Evolutionary conservation across 2,329 filamentous ascomycete species (phyloP), one percentile per base, ranked within the genome.

Genomic region (Calonectria fujianensis): DNA sequence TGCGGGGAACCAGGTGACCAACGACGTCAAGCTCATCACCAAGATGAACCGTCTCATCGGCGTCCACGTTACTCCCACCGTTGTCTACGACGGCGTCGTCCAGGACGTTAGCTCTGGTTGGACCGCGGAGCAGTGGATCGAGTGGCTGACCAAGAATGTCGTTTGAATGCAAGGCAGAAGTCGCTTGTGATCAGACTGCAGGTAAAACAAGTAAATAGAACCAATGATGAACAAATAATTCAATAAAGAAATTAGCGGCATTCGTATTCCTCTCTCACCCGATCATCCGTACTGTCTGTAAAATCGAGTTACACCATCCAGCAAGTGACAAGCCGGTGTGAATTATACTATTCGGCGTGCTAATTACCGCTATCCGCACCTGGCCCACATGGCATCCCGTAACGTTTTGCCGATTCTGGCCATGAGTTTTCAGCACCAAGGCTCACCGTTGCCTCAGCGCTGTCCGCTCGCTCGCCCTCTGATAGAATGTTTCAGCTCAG

Each of bases 61-160:
- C 16, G 92, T 98, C 54, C 96, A 98, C 87, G 95, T 98, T 51
- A 96, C 95, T 52, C 96, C 96, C 2, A 98, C 96, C 0, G 95
- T 96, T 27, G 89, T 98, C 65, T 96, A 97, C 84, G 93, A 98
- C 85, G 96, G 96, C 0, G 91, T 97, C 31, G 93, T 97, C 65
- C 94, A 94, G 82, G 92, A 94, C 66, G 94, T 98, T 78, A 94
- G 93, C 76, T 96, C 94, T 73, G 90, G 93, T 31, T 98, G 96
- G 91, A 93, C 90, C 0, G 89, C 89, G 79, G 92, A 94, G 73
- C 94, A 98, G 86, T 98, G 96, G 96, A 89, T 93, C 82, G 93
- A 96, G 85, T 98, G 94, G 94, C 85, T 98, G 83, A 88, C 89
- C 39, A 89, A 90, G 85, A 91, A 88, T 73, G 83, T 90, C 24